A percentile compares a stretch with the other conserved stretches of the same genome.
phyloP scores from a whole-genome alignment of 768 basidiomycete species.

The Pleurotus ostreatus region DNA sequence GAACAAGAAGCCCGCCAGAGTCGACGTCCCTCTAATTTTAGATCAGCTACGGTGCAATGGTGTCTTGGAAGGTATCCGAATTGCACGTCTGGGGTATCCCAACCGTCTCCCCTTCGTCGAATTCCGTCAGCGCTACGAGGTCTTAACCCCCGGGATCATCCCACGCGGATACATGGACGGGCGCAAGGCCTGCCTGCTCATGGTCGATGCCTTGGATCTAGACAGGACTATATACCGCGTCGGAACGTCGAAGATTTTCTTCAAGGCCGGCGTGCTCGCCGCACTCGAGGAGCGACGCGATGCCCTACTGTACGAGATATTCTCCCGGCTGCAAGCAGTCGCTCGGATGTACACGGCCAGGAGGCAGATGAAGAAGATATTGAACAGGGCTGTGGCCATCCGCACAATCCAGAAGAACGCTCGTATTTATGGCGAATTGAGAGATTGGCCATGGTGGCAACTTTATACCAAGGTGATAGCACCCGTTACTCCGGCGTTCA shows the following conservation, averaged over 20 bases:
- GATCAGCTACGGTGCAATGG: constrained; percentile 98
- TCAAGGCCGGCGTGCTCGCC: constrained; percentile 96
- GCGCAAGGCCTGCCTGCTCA: constrained; percentile 86
- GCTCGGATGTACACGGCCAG: constrained; percentile 84
- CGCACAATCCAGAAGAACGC: constrained; percentile 94
- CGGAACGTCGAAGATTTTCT: constrained; percentile 97
- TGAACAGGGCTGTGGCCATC: constrained; percentile 88
- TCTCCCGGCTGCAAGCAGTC: constrained; percentile 82
- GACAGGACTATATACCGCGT: constrained; percentile 84
- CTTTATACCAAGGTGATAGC: constrained; percentile 80
- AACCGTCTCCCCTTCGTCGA: constrained; percentile 96
- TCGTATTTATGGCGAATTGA: constrained; percentile 81
- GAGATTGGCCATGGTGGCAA: constrained; percentile 99
- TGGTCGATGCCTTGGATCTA: constrained; percentile 86
- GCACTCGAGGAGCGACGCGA: constrained; percentile 94
- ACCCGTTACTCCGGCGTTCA: not conserved
- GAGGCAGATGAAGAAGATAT: constrained; percentile 89
- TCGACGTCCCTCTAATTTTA: constrained; percentile 92
- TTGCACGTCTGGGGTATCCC: constrained; percentile 95
- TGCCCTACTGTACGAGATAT: constrained; percentile 80
- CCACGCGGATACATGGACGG: constrained; percentile 98
- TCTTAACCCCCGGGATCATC: constrained; percentile 89
- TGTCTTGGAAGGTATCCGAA: constrained; percentile 97
- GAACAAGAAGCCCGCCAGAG: constrained; percentile 83
- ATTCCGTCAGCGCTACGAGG: constrained; percentile 95